Base-by-base conservation (phyloP, 768 basidiomycete species). In the Suillus sp. region DNA sequence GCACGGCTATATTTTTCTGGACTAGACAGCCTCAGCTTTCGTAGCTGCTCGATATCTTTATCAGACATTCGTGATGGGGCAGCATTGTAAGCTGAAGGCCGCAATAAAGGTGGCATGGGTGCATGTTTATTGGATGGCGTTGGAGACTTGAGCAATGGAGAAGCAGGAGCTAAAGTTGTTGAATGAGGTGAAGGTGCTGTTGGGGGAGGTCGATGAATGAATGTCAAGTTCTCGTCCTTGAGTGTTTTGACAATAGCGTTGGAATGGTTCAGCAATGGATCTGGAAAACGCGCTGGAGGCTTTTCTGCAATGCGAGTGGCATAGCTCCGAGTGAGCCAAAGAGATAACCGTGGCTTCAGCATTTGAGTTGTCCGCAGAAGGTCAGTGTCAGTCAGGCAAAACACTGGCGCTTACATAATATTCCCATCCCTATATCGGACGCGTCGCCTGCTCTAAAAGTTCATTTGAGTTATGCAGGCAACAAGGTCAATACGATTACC, bases 141-240 rank as follows among this genome's bases (percentile, higher is more conserved):
- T 7, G 77, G 70, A 16, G 83, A 76, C 0, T 78, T 78, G 18
- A 94, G 82, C 5, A 94, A 79, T 0, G 93, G 90, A 0, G 92
- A 95, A 7, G 83, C 75, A 11, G 92, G 92, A 10, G 82, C 79
- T 6, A 85, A 86, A 6, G 86, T 88, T 62, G 87, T 83, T 22
- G 92, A 95, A 64, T 81, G 78, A 3, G 92, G 91, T 20, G 91
- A 81, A 10, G 90, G 89, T 11, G 87, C 84, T 11, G 89, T 86
- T 0, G 92, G 90, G 0, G 92, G 93, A n/a, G 90, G 90, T 48
- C 93, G 87, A 72, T 92, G 91, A 63, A 94, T 87, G 73, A 94
- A 94, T 0, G 91, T 91, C 61, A 93, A 74, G 64, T 82, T 78
- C 62, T 84, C 82, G 65, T 83, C 84, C 7, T 78, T 74, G 25